phyloP scores from a whole-genome alignment of 179 eudicot genomes.

The Vitellaria paradoxa region DNA sequence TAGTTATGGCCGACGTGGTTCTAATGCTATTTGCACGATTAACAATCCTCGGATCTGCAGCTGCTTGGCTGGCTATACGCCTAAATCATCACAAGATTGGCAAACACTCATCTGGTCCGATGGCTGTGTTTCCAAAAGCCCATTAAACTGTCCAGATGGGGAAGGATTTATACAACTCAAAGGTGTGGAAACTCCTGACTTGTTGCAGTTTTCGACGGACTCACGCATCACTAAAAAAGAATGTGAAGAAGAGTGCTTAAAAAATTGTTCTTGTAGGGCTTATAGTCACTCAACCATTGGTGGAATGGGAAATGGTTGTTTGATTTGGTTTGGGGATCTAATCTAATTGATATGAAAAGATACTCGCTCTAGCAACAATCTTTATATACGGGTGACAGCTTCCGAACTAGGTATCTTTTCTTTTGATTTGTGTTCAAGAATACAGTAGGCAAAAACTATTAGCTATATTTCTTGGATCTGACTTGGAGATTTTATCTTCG shows the following conservation, averaged over 20 bases:
- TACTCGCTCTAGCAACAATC: slow-evolving; percentile 31
- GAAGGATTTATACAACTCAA: neutral
- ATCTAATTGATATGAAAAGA: slow-evolving; percentile 36
- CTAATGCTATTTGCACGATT: slow-evolving; percentile 25
- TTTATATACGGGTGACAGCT: slow-evolving; percentile 32
- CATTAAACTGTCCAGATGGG: neutral
- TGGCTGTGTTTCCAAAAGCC: neutral
- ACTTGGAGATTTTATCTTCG: too few species aligned
- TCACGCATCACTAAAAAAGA: neutral
- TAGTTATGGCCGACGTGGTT: slow-evolving; percentile 36
- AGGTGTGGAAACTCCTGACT: neutral
- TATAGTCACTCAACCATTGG: slow-evolving; percentile 32
- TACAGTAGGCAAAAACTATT: too few species aligned
- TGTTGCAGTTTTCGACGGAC: neutral
- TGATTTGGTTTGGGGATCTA: slow-evolving; percentile 45
- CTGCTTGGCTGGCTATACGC: neutral
- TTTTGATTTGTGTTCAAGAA: neutral
- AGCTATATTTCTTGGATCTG: too few species aligned
- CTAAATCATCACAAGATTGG: neutral
- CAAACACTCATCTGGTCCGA: neutral
- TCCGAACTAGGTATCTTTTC: slow-evolving; percentile 25
- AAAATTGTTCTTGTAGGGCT: slow-evolving; percentile 44
- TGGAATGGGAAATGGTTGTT: slow-evolving; percentile 36
- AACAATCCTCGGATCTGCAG: neutral
- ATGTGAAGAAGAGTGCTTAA: neutral